These are phyloP conservation scores for Allomyces macrogynus DNA, from an alignment of 192 early-diverging fungal genomes.

Conservation along the genomic window DNA sequence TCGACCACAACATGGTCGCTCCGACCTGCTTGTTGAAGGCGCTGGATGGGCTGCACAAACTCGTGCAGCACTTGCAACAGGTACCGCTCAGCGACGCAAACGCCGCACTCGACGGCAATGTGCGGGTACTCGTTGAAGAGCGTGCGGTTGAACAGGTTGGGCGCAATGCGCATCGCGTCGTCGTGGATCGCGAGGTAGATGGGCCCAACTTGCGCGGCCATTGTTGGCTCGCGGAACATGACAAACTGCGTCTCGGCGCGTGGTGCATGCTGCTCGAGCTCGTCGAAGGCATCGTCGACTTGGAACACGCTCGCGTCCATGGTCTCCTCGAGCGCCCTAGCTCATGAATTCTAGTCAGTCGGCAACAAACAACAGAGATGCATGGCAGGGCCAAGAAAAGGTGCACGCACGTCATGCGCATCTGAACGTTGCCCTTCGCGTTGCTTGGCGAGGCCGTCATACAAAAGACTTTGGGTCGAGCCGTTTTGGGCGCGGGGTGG, in stretches of 20 bases:
- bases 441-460: conserved; percentile 82
- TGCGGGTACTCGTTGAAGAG: no score
- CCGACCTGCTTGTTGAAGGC: no score
- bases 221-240: no score
- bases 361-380: conserved; percentile 4
- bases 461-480: conserved; percentile 65
- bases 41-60: no score
- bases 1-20: conserved; percentile 4
- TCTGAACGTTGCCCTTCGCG: conserved; percentile 7
- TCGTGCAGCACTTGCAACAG: no score
- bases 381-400: conserved; percentile 1
- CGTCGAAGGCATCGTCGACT: neutral
- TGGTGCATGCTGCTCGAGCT: conserved; percentile 11
- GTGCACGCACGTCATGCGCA: conserved; percentile 7
- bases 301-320: neutral
- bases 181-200: no score
- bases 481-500: conserved; percentile 13
- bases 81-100: no score
- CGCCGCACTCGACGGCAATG: no score
- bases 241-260: conserved; percentile 1
- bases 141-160: no score
- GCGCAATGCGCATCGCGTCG: no score
- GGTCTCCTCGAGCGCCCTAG: neutral
- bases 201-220: no score
- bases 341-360: neutral